These are phyloP conservation scores for Umbelopsis isabellina DNA, from an alignment of 192 early-diverging fungal species.

Conservation along the genomic window DNA sequence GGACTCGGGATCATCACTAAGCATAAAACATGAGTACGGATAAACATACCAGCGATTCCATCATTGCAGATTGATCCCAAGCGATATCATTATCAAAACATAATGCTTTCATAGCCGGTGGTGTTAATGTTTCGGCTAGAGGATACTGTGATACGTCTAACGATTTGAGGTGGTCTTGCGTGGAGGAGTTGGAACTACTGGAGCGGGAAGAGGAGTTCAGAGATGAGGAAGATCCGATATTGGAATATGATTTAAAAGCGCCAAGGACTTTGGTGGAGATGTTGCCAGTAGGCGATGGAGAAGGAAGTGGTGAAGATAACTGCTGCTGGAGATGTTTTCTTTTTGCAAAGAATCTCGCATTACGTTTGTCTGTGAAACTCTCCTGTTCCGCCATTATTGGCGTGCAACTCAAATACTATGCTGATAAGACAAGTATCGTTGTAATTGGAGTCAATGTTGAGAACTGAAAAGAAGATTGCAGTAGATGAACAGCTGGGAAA, in stretches of 20 bases:
- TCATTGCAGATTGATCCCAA: conserved; percentile 53
- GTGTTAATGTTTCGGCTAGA: conserved; percentile 74
- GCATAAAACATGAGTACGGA: conserved; percentile 55
- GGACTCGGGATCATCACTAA: conserved; percentile 36
- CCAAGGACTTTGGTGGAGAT: conserved; percentile 15
- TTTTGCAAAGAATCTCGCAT: conserved; percentile 16
- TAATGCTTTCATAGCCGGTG: conserved; percentile 79
- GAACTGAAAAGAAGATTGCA: neutral
- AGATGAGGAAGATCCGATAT: neutral
- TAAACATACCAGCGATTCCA: conserved; percentile 71
- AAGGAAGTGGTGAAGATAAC: conserved; percentile 16
- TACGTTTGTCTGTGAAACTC: conserved; percentile 18
- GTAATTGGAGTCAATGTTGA: neutral
- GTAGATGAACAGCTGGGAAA: conserved; percentile 22
- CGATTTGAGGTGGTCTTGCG: neutral
- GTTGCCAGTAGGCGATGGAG: conserved; percentile 10
- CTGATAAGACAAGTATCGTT: neutral
- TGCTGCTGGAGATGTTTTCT: conserved; percentile 17
- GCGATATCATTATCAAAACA: conserved; percentile 60
- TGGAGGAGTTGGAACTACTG: conserved; percentile 20
- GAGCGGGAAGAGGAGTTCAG: conserved; percentile 14
- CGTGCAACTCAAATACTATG: conserved; percentile 2
- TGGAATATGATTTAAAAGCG: conserved; percentile 1
- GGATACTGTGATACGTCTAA: conserved; percentile 54
- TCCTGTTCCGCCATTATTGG: conserved; percentile 20